These are phyloP conservation scores for Fusarium pseudocircinatum DNA, from an alignment of 2,329 filamentous ascomycete genomes.

Conservation along the genomic window DNA sequence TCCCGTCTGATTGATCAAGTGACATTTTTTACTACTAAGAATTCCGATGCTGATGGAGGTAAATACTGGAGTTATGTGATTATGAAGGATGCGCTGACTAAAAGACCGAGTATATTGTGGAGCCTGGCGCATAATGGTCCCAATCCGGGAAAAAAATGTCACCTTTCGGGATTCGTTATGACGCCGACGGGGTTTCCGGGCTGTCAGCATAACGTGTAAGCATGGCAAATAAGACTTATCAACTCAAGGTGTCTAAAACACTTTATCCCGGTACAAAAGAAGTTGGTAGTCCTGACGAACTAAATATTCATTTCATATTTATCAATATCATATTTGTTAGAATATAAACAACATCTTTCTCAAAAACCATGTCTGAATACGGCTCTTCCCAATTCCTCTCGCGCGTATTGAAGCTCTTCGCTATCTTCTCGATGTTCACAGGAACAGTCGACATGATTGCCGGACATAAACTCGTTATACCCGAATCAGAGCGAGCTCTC, in stretches of 20 bases:
- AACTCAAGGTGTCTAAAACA: background rate
- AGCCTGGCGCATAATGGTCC: background rate
- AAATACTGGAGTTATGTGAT: background rate
- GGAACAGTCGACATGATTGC: background rate
- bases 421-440: background rate
- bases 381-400: background rate
- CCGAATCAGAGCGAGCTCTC: background rate
- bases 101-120: background rate
- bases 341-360: fast-evolving
- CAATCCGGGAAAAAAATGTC: background rate
- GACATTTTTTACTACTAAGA: background rate
- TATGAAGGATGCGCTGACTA: background rate
- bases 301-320: no score
- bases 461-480: slow-evolving; percentile 1
- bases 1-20: background rate
- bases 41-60: background rate
- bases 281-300: no score
- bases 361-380: background rate
- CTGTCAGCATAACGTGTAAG: background rate
- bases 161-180: background rate
- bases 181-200: background rate
- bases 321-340: background rate
- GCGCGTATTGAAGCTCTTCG: background rate
- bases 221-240: background rate
- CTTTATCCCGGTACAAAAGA: fast-evolving